phyloP scores from a whole-genome alignment of 2,329 filamentous ascomycete species.

The Mycosphaerella sp. region DNA sequence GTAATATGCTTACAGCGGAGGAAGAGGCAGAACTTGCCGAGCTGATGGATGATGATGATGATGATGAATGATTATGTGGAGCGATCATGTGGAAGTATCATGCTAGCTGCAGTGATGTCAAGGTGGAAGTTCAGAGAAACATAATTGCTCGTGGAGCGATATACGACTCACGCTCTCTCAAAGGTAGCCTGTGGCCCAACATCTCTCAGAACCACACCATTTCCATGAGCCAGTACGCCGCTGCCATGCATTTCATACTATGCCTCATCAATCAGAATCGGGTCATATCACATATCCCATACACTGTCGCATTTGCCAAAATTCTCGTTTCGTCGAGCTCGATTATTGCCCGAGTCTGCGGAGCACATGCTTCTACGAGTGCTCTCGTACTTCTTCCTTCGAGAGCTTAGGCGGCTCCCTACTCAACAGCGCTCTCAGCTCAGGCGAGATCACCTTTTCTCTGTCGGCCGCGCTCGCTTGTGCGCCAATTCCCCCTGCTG shows the following conservation, averaged over 20 bases:
- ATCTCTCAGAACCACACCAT: neutral
- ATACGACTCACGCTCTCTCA: neutral
- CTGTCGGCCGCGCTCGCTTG: conserved; percentile 28
- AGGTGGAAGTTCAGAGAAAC: neutral
- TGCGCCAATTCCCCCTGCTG: conserved; percentile 17
- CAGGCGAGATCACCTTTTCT: conserved; percentile 55
- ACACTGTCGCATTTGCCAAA: neutral
- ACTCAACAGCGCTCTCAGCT: conserved; percentile 56
- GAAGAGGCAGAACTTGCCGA: conserved; percentile 91
- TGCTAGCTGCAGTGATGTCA: no score
- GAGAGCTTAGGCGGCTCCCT: conserved; percentile 51
- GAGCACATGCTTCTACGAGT: conserved; percentile 31
- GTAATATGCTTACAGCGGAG: conserved; percentile 66
- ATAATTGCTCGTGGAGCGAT: neutral
- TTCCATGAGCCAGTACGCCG: neutral
- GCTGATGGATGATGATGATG: conserved; percentile 68
- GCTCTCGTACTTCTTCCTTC: conserved; percentile 40
- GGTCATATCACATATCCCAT: neutral
- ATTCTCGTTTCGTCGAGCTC: neutral
- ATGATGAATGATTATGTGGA: neutral
- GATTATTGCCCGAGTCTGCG: neutral
- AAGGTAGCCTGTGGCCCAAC: neutral
- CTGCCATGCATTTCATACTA: neutral
- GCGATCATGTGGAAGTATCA: no score
- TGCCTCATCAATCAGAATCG: neutral